Evolutionary conservation across 495 filamentous ascomycete genomes (phyloP).

Genomic region (Podospora pseudoanserina): DNA sequence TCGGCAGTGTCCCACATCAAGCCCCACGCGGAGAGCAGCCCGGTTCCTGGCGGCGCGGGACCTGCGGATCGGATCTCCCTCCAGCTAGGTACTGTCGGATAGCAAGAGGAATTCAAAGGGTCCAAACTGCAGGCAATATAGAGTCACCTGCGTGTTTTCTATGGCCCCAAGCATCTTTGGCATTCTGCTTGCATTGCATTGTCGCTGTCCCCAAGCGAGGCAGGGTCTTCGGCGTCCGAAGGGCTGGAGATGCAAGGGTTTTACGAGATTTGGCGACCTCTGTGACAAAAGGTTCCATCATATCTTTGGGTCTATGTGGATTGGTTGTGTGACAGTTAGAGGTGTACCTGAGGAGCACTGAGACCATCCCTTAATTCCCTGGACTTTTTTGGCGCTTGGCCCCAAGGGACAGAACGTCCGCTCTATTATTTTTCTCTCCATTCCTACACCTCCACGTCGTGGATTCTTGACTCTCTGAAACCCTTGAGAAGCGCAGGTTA

Average conservation of each 20-base stretch:
- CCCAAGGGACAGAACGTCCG: neutral
- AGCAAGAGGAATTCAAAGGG: neutral
- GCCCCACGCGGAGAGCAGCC: neutral
- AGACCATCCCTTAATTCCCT: neutral
- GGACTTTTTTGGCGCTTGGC: neutral
- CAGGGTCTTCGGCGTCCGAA: neutral
- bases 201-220: neutral
- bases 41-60: neutral
- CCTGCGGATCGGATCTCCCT: neutral
- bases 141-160: neutral
- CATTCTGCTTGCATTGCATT: neutral
- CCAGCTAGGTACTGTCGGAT: too few species aligned
- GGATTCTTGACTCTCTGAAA: neutral
- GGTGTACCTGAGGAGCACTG: neutral
- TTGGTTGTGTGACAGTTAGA: neutral
- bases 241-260: neutral
- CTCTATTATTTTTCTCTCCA: neutral
- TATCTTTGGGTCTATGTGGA: neutral
- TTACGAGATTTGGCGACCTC: neutral
- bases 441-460: neutral
- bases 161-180: too few species aligned
- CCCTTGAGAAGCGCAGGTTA: neutral
- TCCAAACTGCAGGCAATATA: neutral
- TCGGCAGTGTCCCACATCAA: neutral
- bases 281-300: neutral